These are phyloP conservation scores for Rhodotorula toruloides DNA, from an alignment of 768 basidiomycete species.

Conservation along the genomic window DNA sequence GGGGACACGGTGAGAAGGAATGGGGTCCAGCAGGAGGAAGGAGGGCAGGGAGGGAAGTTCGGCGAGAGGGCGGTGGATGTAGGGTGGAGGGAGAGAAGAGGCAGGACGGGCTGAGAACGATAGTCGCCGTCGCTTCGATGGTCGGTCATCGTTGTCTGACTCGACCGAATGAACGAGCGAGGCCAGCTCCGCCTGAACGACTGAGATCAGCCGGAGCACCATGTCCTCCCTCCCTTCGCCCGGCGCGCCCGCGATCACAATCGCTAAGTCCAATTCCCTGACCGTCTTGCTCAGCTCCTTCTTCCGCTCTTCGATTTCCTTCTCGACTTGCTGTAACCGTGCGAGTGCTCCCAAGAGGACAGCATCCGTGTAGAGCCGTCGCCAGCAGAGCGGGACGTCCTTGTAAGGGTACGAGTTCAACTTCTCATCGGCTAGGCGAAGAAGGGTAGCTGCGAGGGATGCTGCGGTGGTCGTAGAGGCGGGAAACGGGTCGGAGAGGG, in stretches of 20 bases:
- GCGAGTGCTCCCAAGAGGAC: slow-evolving; percentile 54
- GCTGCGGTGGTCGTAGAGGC: not conserved
- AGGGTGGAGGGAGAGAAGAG: slow-evolving; percentile 21
- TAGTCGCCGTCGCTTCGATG: slow-evolving; percentile 3
- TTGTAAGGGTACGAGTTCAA: slow-evolving; percentile 52
- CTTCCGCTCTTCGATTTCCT: not conserved
- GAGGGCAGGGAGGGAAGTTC: slow-evolving; percentile 50
- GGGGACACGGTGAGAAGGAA: slow-evolving; percentile 54
- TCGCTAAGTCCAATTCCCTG: slow-evolving; percentile 64
- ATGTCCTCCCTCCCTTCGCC: slow-evolving; percentile 60
- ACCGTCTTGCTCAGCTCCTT: slow-evolving; percentile 48
- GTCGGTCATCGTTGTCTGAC: not conserved
- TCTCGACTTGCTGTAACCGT: slow-evolving; percentile 2
- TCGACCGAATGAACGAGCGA: not conserved
- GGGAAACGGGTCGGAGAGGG: not conserved
- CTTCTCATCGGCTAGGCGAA: slow-evolving; percentile 52
- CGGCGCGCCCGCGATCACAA: slow-evolving; percentile 75
- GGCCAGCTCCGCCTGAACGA: slow-evolving; percentile 53
- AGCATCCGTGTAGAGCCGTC: slow-evolving; percentile 66
- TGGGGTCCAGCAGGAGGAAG: slow-evolving; percentile 53
- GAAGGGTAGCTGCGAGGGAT: slow-evolving; percentile 45
- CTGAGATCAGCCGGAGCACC: slow-evolving; percentile 59
- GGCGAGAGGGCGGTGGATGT: slow-evolving; percentile 42
- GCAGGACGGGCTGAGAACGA: slow-evolving; percentile 4
- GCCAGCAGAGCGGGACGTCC: slow-evolving; percentile 38